A percentile compares a stretch with the other conserved stretches of the same genome.
Conservation (phyloP, 106 monocot genomes). For the Dioscorea zingiberensis region DNA sequence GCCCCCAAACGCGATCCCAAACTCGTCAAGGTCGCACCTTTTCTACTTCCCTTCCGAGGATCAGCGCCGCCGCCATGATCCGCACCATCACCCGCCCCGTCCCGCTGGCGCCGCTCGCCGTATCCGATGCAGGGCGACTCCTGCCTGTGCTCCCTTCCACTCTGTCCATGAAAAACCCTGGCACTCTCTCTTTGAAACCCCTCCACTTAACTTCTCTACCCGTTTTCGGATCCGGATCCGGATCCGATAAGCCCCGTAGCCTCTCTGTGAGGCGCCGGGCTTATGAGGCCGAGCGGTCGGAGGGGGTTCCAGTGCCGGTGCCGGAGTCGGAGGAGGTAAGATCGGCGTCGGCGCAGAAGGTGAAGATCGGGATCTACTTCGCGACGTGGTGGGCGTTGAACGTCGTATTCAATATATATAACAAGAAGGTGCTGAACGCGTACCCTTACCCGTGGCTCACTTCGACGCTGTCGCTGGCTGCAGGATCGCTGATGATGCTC, state of each 20-base stretch:
- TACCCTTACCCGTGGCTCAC: constrained; percentile 93
- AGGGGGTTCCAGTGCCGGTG: constrained; percentile 2
- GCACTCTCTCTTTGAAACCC: neutral
- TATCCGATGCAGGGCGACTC: neutral
- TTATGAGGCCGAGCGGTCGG: constrained; percentile 33
- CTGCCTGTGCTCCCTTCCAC: neutral
- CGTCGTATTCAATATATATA: constrained; percentile 98
- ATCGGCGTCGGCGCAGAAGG: constrained; percentile 44
- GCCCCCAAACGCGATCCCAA: too few species aligned
- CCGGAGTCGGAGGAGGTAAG: constrained; percentile 12
- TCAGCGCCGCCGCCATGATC: neutral
- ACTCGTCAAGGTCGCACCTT: too few species aligned
- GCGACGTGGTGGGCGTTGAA: constrained; percentile 98
- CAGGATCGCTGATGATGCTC: constrained; percentile 81
- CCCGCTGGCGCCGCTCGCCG: neutral
- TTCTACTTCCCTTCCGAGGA: too few species aligned
- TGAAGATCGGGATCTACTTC: constrained; percentile 88
- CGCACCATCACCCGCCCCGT: neutral
- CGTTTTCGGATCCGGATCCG: constrained; percentile 1
- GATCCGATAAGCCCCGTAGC: constrained; percentile 5
- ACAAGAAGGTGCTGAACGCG: constrained; percentile 96
- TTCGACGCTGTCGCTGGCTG: constrained; percentile 84
- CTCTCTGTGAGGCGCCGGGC: constrained; percentile 3
- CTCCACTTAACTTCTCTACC: neutral
- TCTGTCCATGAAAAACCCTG: neutral